These are phyloP conservation scores for Trichoderma erinaceum DNA, from an alignment of 495 filamentous ascomycete species.

Conservation along the genomic window DNA sequence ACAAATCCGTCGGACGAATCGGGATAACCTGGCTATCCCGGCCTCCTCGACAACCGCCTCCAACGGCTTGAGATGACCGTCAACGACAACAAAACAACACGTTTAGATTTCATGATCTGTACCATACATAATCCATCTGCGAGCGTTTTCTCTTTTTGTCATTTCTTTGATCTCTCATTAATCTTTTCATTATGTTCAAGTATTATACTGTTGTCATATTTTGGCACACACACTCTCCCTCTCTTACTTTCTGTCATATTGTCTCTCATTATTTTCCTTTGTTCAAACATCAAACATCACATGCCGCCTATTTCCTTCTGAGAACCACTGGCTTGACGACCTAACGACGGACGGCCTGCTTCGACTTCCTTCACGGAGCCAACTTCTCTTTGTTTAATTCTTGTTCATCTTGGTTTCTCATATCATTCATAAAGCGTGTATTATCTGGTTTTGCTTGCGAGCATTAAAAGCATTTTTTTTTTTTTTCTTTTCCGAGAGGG, in stretches of 20 bases:
- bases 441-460: neutral
- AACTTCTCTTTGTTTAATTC: neutral
- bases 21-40: constrained; percentile 33
- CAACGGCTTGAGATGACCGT: constrained; percentile 25
- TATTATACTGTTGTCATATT: neutral
- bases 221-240: neutral
- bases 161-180: neutral
- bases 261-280: neutral
- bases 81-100: neutral
- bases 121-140: constrained; percentile 15
- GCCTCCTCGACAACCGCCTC: constrained; percentile 17
- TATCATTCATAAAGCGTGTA: neutral
- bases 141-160: neutral
- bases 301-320: neutral
- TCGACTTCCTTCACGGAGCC: constrained; percentile 9
- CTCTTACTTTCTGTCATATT: neutral
- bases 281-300: neutral
- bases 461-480: constrained; percentile 3
- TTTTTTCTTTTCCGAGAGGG: neutral
- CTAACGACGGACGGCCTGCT: constrained; percentile 9
- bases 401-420: no score
- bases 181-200: neutral
- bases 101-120: constrained; percentile 16
- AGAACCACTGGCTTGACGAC: constrained; percentile 7
- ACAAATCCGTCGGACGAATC: constrained; percentile 29